Percentiles rank a stretch among this genome's conserved stretches.
phyloP scores from a whole-genome alignment of 2,329 filamentous ascomycete species.

The Cercospora sojina region DNA sequence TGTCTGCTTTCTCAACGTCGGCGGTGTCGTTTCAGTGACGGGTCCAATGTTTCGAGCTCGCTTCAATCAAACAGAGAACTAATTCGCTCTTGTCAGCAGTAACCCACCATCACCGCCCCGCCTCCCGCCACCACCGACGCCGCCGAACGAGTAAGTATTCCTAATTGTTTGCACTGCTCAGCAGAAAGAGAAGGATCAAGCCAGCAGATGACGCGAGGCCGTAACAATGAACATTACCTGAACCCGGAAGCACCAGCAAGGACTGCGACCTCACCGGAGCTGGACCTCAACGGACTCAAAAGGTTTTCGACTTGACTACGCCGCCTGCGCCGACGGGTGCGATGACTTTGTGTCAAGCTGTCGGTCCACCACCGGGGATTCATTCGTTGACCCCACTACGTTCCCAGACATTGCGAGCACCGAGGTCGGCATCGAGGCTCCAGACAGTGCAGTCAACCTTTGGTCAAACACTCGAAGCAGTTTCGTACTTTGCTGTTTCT shows the following conservation, averaged over 20 bases:
- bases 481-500: not conserved
- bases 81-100: not conserved
- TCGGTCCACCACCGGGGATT: not conserved
- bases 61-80: not conserved
- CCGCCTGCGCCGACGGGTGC: not conserved
- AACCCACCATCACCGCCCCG: not conserved
- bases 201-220: not conserved
- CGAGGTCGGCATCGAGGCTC: not conserved
- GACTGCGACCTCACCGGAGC: not conserved
- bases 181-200: conserved; percentile 8
- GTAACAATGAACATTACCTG: not conserved
- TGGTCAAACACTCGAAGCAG: not conserved
- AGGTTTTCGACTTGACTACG: not conserved
- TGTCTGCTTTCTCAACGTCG: not conserved
- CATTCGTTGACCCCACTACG: not conserved
- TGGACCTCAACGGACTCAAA: not conserved
- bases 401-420: not conserved
- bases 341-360: not conserved
- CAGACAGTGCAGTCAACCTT: not conserved
- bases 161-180: not conserved
- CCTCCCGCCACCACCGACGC: not conserved
- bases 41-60: not conserved
- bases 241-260: not conserved
- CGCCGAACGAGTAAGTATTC: not conserved
- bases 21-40: not conserved